Evolutionary conservation across 2,329 filamentous ascomycete genomes (phyloP), one percentile per base, ranked within the genome.

Genomic region (Epichloe sibirici): DNA sequence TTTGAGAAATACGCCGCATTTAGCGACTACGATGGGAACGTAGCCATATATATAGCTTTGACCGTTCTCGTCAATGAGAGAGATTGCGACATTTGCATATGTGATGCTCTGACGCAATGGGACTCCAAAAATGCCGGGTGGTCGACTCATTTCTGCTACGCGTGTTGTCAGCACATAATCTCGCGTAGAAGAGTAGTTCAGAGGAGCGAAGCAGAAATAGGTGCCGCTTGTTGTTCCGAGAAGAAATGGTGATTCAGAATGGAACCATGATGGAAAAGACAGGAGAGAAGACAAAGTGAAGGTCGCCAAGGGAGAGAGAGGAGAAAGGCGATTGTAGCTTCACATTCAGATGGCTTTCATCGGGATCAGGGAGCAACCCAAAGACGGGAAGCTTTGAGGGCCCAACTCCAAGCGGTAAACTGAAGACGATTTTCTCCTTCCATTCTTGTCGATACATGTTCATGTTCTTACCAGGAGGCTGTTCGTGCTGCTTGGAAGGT

Each of bases 11-110:
- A 98, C 90, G 57, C 93, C 93, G 67, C 93, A 97, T 69, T 98
- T 98, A 38, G 93, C 93, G 51, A 98, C 91, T 44, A 98, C 91
- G 58, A 98, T 97, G 17, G 93, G 93, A 7, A 98, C 91, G 64
- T 97, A 97, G 63, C 93, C 93, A 68, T 97, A 98, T 51, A 97
- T 96, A 68, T 95, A 97, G 71, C 89, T 95, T 68, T 93, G 83
- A 35, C 91, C 91, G 59, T 93, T 80, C 59, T 91, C 88, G 66
- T 97, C 90, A 59, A 93, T 87, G 31, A 98, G 79, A 23, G 91
- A 97, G 63, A 98, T 98, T 57, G 93, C 93, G 55, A 98, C 93
- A 65, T 97, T 98, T 54, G 93, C 93, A 68, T 98, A 97, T 55
- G 86, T 87, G 67, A 98, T 97, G 71, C 91, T 97, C 64, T 90